Percentiles rank a stretch among this genome's conserved stretches.
Evolutionary conservation across 78 protist genomes (phyloP).

Genomic region (Dictyostelium purpureum): DNA sequence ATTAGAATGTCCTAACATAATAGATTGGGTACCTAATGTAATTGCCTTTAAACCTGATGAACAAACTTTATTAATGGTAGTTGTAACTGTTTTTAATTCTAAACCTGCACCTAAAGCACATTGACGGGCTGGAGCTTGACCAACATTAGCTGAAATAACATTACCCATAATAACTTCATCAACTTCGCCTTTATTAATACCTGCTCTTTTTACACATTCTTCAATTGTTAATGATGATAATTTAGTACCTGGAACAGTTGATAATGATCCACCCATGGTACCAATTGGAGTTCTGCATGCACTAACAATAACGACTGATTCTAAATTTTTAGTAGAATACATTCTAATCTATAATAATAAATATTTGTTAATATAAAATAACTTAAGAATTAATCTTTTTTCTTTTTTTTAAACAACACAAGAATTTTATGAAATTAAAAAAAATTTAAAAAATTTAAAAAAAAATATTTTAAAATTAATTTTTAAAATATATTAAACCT

Average conservation of each 20-base stretch:
- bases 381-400: not conserved
- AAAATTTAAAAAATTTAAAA: not conserved
- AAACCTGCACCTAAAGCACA: slow-evolving; percentile 90
- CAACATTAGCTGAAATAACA: slow-evolving; percentile 85
- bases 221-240: slow-evolving; percentile 90
- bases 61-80: slow-evolving; percentile 94
- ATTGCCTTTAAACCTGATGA: slow-evolving; percentile 98
- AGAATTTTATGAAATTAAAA: not conserved
- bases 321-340: not conserved
- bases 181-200: slow-evolving; percentile 34
- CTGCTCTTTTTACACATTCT: slow-evolving; percentile 87
- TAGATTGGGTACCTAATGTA: slow-evolving; percentile 93
- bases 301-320: slow-evolving; percentile 87
- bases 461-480: not conserved
- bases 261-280: slow-evolving; percentile 78
- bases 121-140: slow-evolving; percentile 94
- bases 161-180: slow-evolving; percentile 94
- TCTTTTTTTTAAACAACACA: too few species aligned
- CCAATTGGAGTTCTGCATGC: slow-evolving; percentile 96
- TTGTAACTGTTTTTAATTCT: slow-evolving; percentile 47
- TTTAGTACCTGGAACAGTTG: slow-evolving; percentile 84
- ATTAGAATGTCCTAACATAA: slow-evolving; percentile 87
- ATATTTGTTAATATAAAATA: not conserved
- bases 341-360: not conserved
- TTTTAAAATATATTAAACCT: too few species aligned